A percentile compares a stretch with the other conserved stretches of the same genome.
Evolutionary conservation across 495 filamentous ascomycete genomes (phyloP).

Genomic region (Lepraria neglecta): DNA sequence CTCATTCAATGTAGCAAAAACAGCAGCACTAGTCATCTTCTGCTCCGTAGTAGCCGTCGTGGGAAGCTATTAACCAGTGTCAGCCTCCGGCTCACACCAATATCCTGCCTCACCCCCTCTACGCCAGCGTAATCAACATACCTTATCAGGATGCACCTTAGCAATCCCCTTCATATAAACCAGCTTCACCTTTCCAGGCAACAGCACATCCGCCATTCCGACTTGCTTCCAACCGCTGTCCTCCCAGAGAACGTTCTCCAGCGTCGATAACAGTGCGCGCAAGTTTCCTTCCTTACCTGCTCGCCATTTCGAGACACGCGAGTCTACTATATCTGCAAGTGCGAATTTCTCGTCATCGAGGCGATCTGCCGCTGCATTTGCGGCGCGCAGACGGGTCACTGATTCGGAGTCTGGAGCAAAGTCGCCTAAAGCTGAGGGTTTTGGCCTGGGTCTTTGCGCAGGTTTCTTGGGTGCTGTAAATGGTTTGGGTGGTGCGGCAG

Average conservation of each 20-base stretch:
- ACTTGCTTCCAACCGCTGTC: conserved; percentile 95
- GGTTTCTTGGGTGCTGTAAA: conserved; percentile 36
- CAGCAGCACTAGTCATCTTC: conserved; percentile 80
- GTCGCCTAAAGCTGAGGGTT: conserved; percentile 44
- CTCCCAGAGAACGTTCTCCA: conserved; percentile 88
- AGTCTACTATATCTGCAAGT: conserved; percentile 76
- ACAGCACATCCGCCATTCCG: conserved; percentile 80
- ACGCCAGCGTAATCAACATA: conserved; percentile 40
- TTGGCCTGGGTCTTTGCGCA: conserved; percentile 36
- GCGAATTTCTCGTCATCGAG: conserved; percentile 90
- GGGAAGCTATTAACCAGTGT: conserved; percentile 54
- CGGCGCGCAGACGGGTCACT: conserved; percentile 69
- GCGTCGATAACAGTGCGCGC: conserved; percentile 75
- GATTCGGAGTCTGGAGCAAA: conserved; percentile 47
- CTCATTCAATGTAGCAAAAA: conserved; percentile 92
- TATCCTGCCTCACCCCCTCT: not conserved
- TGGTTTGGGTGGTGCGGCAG: conserved; percentile 39
- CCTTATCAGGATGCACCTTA: conserved; percentile 98
- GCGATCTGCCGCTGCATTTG: conserved; percentile 74
- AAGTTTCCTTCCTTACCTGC: conserved; percentile 88
- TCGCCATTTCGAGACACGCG: conserved; percentile 69
- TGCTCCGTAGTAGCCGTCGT: conserved; percentile 89
- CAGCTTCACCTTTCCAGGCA: conserved; percentile 90
- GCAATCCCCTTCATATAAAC: conserved; percentile 98
- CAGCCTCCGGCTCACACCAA: not conserved